Conservation (phyloP, 768 basidiomycete genomes). For the Clathrus columnatus region DNA sequence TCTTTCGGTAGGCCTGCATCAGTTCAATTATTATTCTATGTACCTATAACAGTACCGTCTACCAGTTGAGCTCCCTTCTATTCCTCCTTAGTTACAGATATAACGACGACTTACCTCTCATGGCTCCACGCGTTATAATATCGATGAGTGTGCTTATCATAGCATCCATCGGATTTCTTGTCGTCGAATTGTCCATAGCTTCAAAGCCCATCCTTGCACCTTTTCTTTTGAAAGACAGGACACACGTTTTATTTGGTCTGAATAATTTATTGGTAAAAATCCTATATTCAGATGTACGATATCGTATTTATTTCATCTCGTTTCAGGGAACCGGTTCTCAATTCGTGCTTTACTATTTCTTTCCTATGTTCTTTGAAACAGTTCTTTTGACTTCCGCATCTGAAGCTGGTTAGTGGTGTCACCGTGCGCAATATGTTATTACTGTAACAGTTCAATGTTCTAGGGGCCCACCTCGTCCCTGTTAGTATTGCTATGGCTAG, state of each 20-base stretch:
- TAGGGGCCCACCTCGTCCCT: conserved; percentile 53
- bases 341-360: conserved; percentile 71
- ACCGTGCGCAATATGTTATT: not conserved
- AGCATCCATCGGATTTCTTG: conserved; percentile 45
- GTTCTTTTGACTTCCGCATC: conserved; percentile 62
- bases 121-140: conserved; percentile 40
- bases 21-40: conserved; percentile 13
- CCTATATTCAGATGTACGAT: conserved; percentile 36
- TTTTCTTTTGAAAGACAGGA: conserved; percentile 49
- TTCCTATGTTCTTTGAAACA: conserved; percentile 80
- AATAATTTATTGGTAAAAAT: conserved; percentile 52
- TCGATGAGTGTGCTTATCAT: conserved; percentile 36
- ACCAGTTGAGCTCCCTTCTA: conserved; percentile 40
- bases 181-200: conserved; percentile 55
- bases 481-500: conserved; percentile 51
- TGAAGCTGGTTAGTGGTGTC: conserved; percentile 41
- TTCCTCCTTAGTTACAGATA: conserved; percentile 61
- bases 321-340: too few relatives aligned
- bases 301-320: conserved; percentile 74
- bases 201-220: conserved; percentile 69
- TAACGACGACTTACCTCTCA: conserved; percentile 59
- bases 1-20: conserved; percentile 37
- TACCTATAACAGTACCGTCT: not conserved
- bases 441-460: not conserved
- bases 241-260: conserved; percentile 62